A percentile compares a stretch with the other conserved stretches of the same genome.
Conservation (phyloP, 108 stramenopile species). For the Cyclostephanos invisitatus region DNA sequence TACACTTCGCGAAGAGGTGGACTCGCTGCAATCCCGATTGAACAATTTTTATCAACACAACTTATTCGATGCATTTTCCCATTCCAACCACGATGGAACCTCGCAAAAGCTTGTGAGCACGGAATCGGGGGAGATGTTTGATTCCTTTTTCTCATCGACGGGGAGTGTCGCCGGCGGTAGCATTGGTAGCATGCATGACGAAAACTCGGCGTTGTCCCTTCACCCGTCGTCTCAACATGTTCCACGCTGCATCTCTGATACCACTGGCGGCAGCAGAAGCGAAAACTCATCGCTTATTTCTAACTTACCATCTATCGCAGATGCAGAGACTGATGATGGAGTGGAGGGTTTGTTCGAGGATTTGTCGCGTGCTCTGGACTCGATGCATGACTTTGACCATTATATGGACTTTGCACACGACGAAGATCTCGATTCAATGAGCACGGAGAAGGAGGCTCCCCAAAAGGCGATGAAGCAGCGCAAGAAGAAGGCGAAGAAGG, state of each 20-base stretch:
- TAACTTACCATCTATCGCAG: background rate
- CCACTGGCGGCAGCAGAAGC: background rate
- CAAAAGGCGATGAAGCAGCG: slow-evolving; percentile 28
- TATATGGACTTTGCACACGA: slow-evolving; percentile 6
- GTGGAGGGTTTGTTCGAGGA: background rate
- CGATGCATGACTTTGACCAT: background rate
- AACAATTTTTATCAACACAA: background rate
- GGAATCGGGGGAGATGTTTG: background rate
- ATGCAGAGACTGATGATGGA: background rate
- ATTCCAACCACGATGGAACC: background rate
- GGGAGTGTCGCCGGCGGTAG: background rate
- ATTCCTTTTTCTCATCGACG: background rate
- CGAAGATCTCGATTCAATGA: slow-evolving; percentile 34
- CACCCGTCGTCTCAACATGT: background rate
- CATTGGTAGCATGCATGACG: background rate
- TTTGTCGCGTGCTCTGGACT: slow-evolving; percentile 2
- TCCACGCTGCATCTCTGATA: background rate
- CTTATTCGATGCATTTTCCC: background rate
- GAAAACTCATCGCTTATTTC: background rate
- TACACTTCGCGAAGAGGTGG: background rate
- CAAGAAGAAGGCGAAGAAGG: slow-evolving; percentile 40
- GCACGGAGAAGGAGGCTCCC: slow-evolving; percentile 28
- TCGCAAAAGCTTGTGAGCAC: background rate
- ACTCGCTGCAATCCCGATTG: background rate
- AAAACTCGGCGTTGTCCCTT: background rate